Percentiles rank a stretch among this genome's conserved stretches.
Evolutionary conservation across 352 stramenopile genomes (phyloP).

Genomic region (Saprolegnia diclina): DNA sequence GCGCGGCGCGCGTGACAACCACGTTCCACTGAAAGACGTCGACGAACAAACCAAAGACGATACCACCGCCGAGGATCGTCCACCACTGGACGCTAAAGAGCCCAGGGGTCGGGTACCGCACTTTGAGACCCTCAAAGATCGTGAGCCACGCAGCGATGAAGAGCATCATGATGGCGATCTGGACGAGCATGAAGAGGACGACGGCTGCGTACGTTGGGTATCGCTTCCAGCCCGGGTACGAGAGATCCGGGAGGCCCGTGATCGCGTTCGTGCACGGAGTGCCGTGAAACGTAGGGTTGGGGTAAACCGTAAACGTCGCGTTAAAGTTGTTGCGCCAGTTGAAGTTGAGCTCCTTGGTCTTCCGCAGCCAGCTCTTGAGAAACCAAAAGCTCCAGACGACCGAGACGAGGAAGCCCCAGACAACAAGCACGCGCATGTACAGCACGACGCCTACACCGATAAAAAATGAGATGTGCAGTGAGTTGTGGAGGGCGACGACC

Average conservation of each 20-base stretch:
- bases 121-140: slow-evolving; percentile 85
- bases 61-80: slow-evolving; percentile 71
- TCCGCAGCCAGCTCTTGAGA: slow-evolving; percentile 68
- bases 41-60: slow-evolving; percentile 82
- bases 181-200: slow-evolving; percentile 71
- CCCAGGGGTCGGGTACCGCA: slow-evolving; percentile 59
- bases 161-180: slow-evolving; percentile 82
- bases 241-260: slow-evolving; percentile 57
- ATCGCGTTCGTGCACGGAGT: slow-evolving; percentile 62
- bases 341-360: slow-evolving; percentile 68
- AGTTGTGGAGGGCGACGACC: background rate
- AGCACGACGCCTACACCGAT: slow-evolving; percentile 54
- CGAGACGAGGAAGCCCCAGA: slow-evolving; percentile 67
- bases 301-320: slow-evolving; percentile 53
- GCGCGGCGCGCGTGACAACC: slow-evolving; percentile 80
- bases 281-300: slow-evolving; percentile 71
- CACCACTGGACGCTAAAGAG: slow-evolving; percentile 84
- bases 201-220: slow-evolving; percentile 72
- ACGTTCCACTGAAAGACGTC: slow-evolving; percentile 88
- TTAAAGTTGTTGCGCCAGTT: slow-evolving; percentile 51
- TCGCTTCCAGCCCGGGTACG: slow-evolving; percentile 64
- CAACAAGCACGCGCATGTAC: slow-evolving; percentile 76
- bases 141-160: slow-evolving; percentile 83
- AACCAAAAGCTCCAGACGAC: slow-evolving; percentile 80
- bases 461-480: slow-evolving; percentile 25